phyloP scores from a whole-genome alignment of 2,329 filamentous ascomycete genomes.

The Trichoderma endophyticum region DNA sequence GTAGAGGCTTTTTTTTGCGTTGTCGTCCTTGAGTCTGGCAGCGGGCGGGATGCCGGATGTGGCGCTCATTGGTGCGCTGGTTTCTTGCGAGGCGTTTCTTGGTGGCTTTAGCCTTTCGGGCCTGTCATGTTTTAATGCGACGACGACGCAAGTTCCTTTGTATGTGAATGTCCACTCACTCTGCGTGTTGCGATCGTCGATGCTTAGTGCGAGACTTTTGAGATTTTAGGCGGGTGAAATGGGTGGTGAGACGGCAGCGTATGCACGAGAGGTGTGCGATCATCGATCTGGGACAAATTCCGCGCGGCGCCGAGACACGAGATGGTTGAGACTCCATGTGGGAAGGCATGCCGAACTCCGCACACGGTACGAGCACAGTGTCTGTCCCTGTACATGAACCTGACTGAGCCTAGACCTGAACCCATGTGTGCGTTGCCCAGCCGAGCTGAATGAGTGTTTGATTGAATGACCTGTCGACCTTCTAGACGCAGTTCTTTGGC shows the following conservation, averaged over 20 bases:
- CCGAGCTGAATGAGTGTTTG: neutral
- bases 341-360: neutral
- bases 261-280: neutral
- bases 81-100: neutral
- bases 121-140: neutral
- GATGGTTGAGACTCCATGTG: neutral
- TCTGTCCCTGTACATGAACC: neutral
- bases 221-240: neutral
- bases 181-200: neutral
- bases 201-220: neutral
- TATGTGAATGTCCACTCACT: neutral
- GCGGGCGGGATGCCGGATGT: slow-evolving; percentile 13
- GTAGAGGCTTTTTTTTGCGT: neutral
- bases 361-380: neutral
- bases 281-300: neutral
- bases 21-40: neutral
- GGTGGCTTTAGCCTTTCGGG: neutral
- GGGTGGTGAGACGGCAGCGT: neutral
- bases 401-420: neutral
- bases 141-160: neutral
- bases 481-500: neutral
- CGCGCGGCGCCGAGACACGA: neutral
- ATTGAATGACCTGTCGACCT: neutral
- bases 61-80: neutral
- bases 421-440: neutral